A percentile compares a stretch with the other conserved stretches of the same genome.
phyloP scores from a whole-genome alignment of 352 stramenopile species.

The Ophiocytium majus region DNA sequence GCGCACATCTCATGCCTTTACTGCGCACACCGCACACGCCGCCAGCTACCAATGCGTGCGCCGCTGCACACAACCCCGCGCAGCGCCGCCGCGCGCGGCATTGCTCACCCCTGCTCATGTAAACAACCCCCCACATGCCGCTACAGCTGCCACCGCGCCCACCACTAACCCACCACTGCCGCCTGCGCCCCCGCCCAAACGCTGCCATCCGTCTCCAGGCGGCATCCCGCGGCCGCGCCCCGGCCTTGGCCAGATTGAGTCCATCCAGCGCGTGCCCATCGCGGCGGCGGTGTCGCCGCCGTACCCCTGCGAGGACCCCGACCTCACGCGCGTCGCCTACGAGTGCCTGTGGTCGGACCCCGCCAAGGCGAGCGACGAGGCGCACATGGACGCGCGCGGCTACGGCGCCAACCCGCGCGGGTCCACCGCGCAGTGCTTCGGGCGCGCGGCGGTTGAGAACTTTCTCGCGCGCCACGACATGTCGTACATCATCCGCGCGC shows the following conservation, averaged over 20 bases:
- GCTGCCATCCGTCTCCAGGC: not conserved
- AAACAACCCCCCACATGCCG: not conserved
- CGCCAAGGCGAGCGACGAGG: slow-evolving; percentile 53
- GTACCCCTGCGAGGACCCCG: slow-evolving; percentile 56
- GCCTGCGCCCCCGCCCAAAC: no score
- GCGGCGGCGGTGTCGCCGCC: slow-evolving; percentile 53
- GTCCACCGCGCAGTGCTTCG: slow-evolving; percentile 44
- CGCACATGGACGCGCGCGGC: slow-evolving; percentile 1
- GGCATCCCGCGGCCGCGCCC: slow-evolving; percentile 5
- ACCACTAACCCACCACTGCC: not conserved
- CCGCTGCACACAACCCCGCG: not conserved
- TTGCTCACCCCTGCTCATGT: not conserved
- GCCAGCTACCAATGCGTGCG: not conserved
- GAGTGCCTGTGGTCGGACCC: slow-evolving; percentile 82
- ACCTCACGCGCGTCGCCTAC: slow-evolving; percentile 65
- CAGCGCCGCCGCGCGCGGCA: no score
- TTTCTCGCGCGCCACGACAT: slow-evolving; percentile 63
- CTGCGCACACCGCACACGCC: not conserved
- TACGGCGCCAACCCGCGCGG: slow-evolving; percentile 48
- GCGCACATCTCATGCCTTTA: not conserved
- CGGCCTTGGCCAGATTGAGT: slow-evolving; percentile 34
- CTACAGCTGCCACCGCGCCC: not conserved
- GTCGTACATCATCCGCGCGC: slow-evolving; percentile 81
- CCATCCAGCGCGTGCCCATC: slow-evolving; percentile 52
- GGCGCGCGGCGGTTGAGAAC: slow-evolving; percentile 69